Evolutionary conservation across 352 stramenopile species (phyloP).

Genomic region (Phytophthora meadii): DNA sequence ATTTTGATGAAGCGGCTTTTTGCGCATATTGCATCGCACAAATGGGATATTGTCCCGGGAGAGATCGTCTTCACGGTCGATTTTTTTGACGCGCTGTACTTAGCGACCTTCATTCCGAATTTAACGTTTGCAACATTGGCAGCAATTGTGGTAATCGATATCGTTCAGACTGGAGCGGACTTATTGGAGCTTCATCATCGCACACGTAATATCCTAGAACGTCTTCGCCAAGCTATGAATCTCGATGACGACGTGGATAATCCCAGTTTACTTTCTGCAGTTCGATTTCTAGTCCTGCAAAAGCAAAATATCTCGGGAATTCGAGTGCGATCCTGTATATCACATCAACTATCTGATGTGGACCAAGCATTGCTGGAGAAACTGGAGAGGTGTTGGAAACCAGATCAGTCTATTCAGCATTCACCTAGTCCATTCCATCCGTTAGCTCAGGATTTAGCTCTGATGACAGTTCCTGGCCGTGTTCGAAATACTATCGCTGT

Average conservation of each 20-base stretch:
- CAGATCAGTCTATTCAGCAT: too few species aligned
- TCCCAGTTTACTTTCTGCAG: background rate
- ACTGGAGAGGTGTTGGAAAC: background rate
- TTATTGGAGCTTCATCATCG: constrained; percentile 9
- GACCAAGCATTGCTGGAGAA: background rate
- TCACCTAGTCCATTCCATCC: too few species aligned
- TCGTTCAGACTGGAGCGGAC: constrained; percentile 8
- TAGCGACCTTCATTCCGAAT: constrained; percentile 5
- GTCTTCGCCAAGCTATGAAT: background rate
- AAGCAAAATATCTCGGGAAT: background rate
- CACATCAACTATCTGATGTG: constrained; percentile 11
- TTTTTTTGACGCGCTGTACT: constrained; percentile 18
- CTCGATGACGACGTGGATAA: background rate
- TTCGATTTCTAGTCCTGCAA: background rate
- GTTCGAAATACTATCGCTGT: background rate
- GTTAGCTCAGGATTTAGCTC: too few species aligned
- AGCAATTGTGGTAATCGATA: constrained; percentile 2
- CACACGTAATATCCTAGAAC: background rate
- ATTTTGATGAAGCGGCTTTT: constrained; percentile 7
- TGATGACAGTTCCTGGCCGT: too few species aligned
- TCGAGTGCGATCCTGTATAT: constrained; percentile 19
- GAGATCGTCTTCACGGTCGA: constrained; percentile 21
- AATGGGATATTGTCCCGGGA: constrained; percentile 16
- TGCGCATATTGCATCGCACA: constrained; percentile 2
- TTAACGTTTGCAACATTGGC: background rate